Evolutionary conservation across 139 green algal species (phyloP), one percentile per base, ranked within the genome.

Genomic region (Marvania coccoides): DNA sequence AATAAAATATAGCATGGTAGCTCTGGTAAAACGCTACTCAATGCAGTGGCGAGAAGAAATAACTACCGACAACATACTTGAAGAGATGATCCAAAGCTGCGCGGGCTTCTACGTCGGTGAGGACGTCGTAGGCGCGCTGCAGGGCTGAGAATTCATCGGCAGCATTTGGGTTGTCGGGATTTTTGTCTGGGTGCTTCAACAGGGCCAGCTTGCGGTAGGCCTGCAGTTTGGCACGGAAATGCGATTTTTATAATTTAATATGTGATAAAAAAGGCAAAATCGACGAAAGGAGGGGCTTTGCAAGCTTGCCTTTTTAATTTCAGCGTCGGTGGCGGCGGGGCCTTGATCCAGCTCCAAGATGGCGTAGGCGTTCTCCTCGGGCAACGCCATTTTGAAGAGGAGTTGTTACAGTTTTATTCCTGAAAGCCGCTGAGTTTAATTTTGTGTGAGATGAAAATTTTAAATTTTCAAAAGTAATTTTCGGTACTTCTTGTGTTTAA

Each of bases 111-210:
- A 70, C 71, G 65, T 96, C 90, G 5, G 59, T 61, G 12, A 96
- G 79, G 14, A 95, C 40, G 5, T 89, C 81, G 40, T 94, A 96
- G 0, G 90, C 90, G 63, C 81, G 83, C 61, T 96, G 83, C n/a
- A 96, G 48, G 42, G 68, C 58, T 10, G 70, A 62, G 58, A 96
- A 96, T 72, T 96, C 88, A 39, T 74, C 69, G 4, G 85, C 87
- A 67, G 88, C 81, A 36, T 30, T 45, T 0, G 72, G 64, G 59
- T 79, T 79, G 19, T 83, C 55, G 1, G 51, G 76, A 36, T 88
- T 82, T 58, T 95, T 95, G 70, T 95, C 88, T 2, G 88, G 88
- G 56, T 95, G 88, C 76, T 88, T 90, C 3, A 75, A 39, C 9
- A 95, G 72, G 0, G 88, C 88, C 6, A 89, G 58, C 24, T 69